phyloP scores from a whole-genome alignment of 345 rosid genomes.

The Aquilaria sinensis region DNA sequence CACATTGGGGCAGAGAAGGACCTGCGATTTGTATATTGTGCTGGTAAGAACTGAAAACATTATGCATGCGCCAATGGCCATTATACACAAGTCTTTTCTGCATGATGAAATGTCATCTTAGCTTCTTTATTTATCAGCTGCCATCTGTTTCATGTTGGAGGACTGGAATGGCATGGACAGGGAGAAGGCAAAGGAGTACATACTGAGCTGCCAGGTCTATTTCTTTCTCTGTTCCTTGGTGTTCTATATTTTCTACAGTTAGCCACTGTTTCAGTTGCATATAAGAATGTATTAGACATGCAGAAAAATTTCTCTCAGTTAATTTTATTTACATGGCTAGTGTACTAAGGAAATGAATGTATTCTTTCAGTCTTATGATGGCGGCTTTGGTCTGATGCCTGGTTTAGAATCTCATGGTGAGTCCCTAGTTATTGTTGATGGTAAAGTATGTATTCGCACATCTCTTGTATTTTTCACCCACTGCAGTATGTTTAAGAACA shows the following conservation, averaged over 20 bases:
- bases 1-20: slow-evolving; percentile 83
- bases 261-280: too few relatives aligned
- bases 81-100: slow-evolving; percentile 7
- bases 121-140: slow-evolving; percentile 55
- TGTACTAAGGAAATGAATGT: slow-evolving; percentile 15
- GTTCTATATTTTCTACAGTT: slow-evolving; percentile 4
- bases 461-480: neutral
- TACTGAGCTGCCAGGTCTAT: slow-evolving; percentile 73
- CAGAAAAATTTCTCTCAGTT: neutral
- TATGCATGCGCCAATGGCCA: slow-evolving; percentile 3
- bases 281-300: too few relatives aligned
- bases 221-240: neutral
- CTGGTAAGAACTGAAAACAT: slow-evolving; percentile 52
- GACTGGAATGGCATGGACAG: slow-evolving; percentile 89
- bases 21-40: slow-evolving; percentile 87
- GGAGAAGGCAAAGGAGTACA: slow-evolving; percentile 71
- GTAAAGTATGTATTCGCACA: neutral
- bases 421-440: slow-evolving; percentile 13
- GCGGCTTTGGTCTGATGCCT: slow-evolving; percentile 93
- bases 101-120: slow-evolving; percentile 17
- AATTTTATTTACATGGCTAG: neutral
- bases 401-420: slow-evolving; percentile 97
- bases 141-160: slow-evolving; percentile 71
- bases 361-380: slow-evolving; percentile 82
- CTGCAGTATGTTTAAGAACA: too few relatives aligned